phyloP scores from a whole-genome alignment of 768 basidiomycete genomes.

The Mycena rebaudengoi region DNA sequence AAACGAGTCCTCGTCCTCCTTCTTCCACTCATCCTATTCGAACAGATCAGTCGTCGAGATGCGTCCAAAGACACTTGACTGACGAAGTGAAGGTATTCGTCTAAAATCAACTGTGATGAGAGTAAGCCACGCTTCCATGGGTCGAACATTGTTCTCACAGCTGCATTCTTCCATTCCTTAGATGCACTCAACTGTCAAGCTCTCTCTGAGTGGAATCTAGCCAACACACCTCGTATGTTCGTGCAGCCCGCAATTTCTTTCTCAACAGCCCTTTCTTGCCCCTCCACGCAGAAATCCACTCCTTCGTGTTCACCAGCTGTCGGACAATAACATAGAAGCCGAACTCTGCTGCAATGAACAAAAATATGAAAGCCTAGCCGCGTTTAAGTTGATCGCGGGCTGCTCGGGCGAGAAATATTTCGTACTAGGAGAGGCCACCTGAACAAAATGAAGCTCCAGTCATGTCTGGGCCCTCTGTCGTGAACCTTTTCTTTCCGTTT shows the following conservation, averaged over 20 bases:
- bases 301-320: conserved; percentile 93
- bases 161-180: conserved; percentile 89
- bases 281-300: conserved; percentile 92
- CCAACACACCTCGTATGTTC: conserved; percentile 69
- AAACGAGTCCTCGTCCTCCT: conserved; percentile 83
- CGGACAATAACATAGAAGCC: conserved; percentile 86
- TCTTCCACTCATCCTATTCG: conserved; percentile 81
- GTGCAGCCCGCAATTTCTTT: conserved; percentile 76
- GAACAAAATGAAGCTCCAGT: conserved; percentile 79
- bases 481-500: conserved; percentile 46
- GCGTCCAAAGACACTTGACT: not conserved
- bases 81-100: conserved; percentile 79
- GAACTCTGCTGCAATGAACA: conserved; percentile 87
- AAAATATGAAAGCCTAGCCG: conserved; percentile 79
- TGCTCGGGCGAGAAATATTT: not conserved
- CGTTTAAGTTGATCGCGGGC: not conserved
- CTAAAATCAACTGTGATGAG: conserved; percentile 51
- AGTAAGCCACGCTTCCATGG: not conserved
- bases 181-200: not conserved
- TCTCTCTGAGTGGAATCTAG: not conserved
- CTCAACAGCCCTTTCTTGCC: conserved; percentile 85
- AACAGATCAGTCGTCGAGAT: not conserved
- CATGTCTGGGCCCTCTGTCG: conserved; percentile 55
- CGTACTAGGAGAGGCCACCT: conserved; percentile 89
- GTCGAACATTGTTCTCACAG: too few species aligned